These are phyloP conservation scores for Thelephora terrestris DNA, from an alignment of 1,284 basidiomycete species.

Conservation along the genomic window DNA sequence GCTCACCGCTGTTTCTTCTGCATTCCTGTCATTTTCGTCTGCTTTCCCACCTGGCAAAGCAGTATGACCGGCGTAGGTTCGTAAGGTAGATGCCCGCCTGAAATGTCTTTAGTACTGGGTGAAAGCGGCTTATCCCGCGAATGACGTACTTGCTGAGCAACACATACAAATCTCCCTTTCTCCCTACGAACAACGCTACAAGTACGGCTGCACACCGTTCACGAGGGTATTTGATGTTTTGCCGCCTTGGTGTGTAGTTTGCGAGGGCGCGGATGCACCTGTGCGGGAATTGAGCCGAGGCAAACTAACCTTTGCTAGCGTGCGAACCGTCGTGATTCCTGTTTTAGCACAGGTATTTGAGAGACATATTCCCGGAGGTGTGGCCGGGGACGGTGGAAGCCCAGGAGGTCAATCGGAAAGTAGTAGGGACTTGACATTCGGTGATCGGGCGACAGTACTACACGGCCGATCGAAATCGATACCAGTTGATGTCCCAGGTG, in stretches of 20 bases:
- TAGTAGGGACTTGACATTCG: neutral
- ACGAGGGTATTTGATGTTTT: slow-evolving; percentile 37
- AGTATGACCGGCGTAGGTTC: slow-evolving; percentile 76
- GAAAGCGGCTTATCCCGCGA: neutral
- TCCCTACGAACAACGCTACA: slow-evolving; percentile 72
- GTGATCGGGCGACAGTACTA: too few species aligned
- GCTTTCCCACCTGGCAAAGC: slow-evolving; percentile 76
- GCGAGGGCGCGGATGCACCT: slow-evolving; percentile 57
- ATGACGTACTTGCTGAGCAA: slow-evolving; percentile 57
- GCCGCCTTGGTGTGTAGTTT: slow-evolving; percentile 38
- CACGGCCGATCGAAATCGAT: too few species aligned
- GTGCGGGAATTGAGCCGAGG: neutral
- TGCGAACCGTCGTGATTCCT: slow-evolving; percentile 36
- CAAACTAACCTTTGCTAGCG: neutral
- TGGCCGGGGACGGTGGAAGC: slow-evolving; percentile 33
- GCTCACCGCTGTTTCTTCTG: slow-evolving; percentile 75
- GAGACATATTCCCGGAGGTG: slow-evolving; percentile 22
- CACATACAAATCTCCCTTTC: slow-evolving; percentile 74
- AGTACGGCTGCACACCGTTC: slow-evolving; percentile 60
- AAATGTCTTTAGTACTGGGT: neutral
- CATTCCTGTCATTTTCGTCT: slow-evolving; percentile 52
- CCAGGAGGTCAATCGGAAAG: slow-evolving; percentile 22
- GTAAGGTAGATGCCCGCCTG: slow-evolving; percentile 62
- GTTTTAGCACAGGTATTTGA: slow-evolving; percentile 34
- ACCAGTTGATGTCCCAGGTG: too few species aligned